These are phyloP conservation scores for Annona cherimola DNA, from an alignment of 164 flowering plant species.

Conservation along the genomic window DNA sequence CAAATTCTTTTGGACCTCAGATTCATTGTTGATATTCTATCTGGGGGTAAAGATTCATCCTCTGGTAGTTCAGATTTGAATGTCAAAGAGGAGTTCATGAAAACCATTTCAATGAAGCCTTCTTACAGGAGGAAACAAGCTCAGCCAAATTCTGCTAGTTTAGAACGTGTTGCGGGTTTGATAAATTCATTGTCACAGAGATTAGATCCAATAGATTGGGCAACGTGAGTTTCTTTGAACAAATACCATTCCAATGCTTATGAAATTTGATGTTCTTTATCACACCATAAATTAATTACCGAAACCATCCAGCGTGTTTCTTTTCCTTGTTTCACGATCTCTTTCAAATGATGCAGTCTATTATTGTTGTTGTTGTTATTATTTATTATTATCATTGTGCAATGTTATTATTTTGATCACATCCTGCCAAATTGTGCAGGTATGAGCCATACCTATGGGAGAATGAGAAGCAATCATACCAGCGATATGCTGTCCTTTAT, in stretches of 20 bases:
- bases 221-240: slow-evolving; percentile 57
- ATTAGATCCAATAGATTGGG: slow-evolving; percentile 99
- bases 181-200: slow-evolving; percentile 52
- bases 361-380: too few relatives aligned
- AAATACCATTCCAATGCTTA: not conserved
- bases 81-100: slow-evolving; percentile 38
- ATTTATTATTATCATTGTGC: too few relatives aligned
- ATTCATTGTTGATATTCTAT: slow-evolving; percentile 74
- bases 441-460: slow-evolving; percentile 94
- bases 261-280: not conserved
- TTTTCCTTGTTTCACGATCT: not conserved
- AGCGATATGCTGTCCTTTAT: slow-evolving; percentile 88
- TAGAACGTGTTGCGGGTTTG: slow-evolving; percentile 42
- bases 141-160: slow-evolving; percentile 35
- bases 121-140: slow-evolving; percentile 62
- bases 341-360: not conserved
- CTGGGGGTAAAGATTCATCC: slow-evolving; percentile 44
- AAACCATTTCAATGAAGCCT: slow-evolving; percentile 31
- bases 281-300: not conserved
- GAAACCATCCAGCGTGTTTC: not conserved
- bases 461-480: slow-evolving; percentile 85
- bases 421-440: slow-evolving; percentile 28
- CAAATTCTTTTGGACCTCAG: slow-evolving; percentile 78
- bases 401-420: not conserved
- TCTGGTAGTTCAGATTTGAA: slow-evolving; percentile 23